Evolutionary conservation across 139 green algal species (phyloP).

Genomic region (Chlorella sorokiniana): DNA sequence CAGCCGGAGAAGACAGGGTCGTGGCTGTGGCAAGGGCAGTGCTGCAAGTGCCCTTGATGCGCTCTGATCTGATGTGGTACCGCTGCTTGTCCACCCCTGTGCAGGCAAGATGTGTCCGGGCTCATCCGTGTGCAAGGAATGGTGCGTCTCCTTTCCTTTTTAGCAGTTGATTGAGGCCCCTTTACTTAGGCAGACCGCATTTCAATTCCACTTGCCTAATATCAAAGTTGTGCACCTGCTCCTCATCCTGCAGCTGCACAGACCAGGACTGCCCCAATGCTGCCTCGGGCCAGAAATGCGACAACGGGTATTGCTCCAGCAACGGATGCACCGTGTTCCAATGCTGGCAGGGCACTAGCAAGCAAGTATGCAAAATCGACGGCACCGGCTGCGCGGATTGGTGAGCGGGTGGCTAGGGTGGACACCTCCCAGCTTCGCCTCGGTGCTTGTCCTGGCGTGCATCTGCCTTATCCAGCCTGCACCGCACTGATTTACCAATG

Average conservation of each 20-base stretch:
- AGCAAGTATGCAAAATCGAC: slow-evolving; percentile 4
- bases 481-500: too few species aligned
- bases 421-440: not conserved
- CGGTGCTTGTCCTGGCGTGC: not conserved
- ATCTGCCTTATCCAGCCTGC: not conserved
- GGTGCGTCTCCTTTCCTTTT: too few species aligned
- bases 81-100: not conserved
- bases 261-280: not conserved
- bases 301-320: not conserved
- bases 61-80: too few species aligned
- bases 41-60: too few species aligned
- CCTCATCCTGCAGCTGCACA: not conserved
- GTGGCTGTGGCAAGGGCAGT: too few species aligned
- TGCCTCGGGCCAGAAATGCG: not conserved
- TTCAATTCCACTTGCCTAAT: too few species aligned
- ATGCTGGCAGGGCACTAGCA: not conserved
- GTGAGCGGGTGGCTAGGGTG: not conserved
- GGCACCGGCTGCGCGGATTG: slow-evolving; percentile 3
- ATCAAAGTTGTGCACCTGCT: not conserved
- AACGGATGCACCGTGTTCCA: not conserved
- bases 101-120: not conserved
- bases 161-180: too few species aligned
- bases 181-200: too few species aligned
- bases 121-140: too few species aligned
- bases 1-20: too few species aligned